phyloP scores from a whole-genome alignment of 148 eudicot species.

The Chenopodium album region DNA sequence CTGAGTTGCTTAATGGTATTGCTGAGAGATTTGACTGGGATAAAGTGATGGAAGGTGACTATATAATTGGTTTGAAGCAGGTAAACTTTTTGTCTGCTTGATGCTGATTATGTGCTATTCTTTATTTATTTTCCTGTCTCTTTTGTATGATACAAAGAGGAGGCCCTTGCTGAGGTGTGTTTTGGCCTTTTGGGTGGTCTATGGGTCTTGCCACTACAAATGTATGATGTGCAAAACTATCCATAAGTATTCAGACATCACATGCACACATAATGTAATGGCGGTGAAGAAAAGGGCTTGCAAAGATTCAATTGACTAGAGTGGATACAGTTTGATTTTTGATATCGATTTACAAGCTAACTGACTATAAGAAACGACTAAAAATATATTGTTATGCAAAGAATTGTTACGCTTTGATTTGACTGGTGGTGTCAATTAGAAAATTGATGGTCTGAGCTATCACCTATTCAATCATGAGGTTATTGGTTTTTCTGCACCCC shows the following conservation, averaged over 20 bases:
- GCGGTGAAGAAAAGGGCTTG: not conserved
- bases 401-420: not conserved
- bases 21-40: slow-evolving; percentile 99
- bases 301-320: not conserved
- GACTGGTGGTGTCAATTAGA: not conserved
- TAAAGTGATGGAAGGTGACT: slow-evolving; percentile 90
- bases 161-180: not conserved
- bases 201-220: not conserved
- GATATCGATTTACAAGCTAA: not conserved
- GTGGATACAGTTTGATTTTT: not conserved
- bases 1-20: slow-evolving; percentile 83
- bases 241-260: not conserved
- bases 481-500: not conserved
- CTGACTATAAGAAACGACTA: not conserved
- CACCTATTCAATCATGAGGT: not conserved
- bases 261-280: not conserved
- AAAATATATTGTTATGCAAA: not conserved
- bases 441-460: not conserved
- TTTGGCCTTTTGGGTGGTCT: not conserved
- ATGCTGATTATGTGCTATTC: not conserved
- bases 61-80: slow-evolving; percentile 95
- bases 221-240: not conserved
- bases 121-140: not conserved
- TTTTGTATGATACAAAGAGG: not conserved
- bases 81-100: slow-evolving; percentile 33